Percentiles rank a stretch among this genome's conserved stretches.
Conservation (phyloP, 1,284 basidiomycete species). For the Spongiforma sp. region DNA sequence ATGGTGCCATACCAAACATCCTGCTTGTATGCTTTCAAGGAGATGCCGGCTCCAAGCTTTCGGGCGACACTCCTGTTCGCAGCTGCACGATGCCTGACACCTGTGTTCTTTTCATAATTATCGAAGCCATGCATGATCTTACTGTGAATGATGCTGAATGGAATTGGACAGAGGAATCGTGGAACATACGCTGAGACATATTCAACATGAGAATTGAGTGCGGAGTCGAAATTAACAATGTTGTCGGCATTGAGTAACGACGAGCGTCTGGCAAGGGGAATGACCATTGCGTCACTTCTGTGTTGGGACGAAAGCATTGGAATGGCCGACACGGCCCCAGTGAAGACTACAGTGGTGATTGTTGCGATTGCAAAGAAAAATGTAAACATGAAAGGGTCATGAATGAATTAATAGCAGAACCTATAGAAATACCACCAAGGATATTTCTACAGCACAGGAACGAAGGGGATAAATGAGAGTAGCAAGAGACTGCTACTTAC, state of each 20-base stretch:
- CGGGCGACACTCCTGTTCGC: neutral
- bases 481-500: no score
- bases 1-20: neutral
- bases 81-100: constrained; percentile 13
- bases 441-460: no score
- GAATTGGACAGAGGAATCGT: neutral
- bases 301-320: no score
- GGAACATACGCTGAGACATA: constrained; percentile 14
- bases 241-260: constrained; percentile 9
- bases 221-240: constrained; percentile 13
- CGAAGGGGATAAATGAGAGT: no score
- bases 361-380: no score
- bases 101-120: no score
- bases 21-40: neutral
- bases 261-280: constrained; percentile 24
- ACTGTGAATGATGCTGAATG: constrained; percentile 2
- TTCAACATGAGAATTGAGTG: constrained; percentile 14
- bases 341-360: no score
- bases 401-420: no score
- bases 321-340: no score
- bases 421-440: no score
- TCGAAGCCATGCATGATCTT: constrained; percentile 13
- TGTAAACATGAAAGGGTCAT: no score
- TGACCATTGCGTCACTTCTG: no score
- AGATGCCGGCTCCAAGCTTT: neutral